Conservation (phyloP, 2,329 filamentous ascomycete species). For the Fusarium mexicanum region DNA sequence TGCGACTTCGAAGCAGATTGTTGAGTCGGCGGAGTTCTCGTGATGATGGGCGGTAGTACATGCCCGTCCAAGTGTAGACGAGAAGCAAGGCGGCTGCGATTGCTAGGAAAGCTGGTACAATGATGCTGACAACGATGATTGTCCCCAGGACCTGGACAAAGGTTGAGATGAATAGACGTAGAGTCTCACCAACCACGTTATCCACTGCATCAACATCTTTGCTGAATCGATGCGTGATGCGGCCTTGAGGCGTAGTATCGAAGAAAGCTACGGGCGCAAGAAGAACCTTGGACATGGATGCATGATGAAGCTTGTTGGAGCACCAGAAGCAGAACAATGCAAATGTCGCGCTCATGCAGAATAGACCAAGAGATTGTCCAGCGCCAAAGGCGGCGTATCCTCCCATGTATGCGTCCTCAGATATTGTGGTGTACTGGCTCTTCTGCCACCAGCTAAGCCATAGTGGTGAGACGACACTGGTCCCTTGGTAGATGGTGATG, state of each 20-base stretch:
- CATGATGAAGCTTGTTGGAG: conserved; percentile 24
- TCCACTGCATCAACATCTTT: conserved; percentile 27
- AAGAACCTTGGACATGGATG: conserved; percentile 1
- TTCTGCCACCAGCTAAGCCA: conserved; percentile 31
- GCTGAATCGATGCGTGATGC: conserved; percentile 24
- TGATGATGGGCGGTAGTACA: conserved; percentile 21
- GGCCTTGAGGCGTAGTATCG: conserved; percentile 19
- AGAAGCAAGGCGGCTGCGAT: conserved; percentile 8
- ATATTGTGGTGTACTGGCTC: conserved; percentile 4
- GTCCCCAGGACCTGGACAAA: conserved; percentile 18
- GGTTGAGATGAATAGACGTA: conserved; percentile 18
- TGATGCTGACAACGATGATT: conserved; percentile 21
- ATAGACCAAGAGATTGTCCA: conserved; percentile 13
- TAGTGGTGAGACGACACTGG: conserved; percentile 18
- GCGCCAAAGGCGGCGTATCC: conserved; percentile 16
- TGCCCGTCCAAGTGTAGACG: conserved; percentile 15
- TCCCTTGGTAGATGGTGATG: conserved; percentile 16
- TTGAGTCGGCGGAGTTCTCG: conserved; percentile 16
- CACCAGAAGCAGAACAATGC: conserved; percentile 29
- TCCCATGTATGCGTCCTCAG: conserved; percentile 22
- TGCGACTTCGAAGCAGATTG: conserved; percentile 24
- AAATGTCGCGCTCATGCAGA: conserved; percentile 17
- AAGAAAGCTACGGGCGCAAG: conserved; percentile 17
- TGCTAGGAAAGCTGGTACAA: conserved; percentile 10
- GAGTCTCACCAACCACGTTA: conserved; percentile 15